phyloP scores from a whole-genome alignment of 2,329 filamentous ascomycete species.

The Cladobotryum protrusum region DNA sequence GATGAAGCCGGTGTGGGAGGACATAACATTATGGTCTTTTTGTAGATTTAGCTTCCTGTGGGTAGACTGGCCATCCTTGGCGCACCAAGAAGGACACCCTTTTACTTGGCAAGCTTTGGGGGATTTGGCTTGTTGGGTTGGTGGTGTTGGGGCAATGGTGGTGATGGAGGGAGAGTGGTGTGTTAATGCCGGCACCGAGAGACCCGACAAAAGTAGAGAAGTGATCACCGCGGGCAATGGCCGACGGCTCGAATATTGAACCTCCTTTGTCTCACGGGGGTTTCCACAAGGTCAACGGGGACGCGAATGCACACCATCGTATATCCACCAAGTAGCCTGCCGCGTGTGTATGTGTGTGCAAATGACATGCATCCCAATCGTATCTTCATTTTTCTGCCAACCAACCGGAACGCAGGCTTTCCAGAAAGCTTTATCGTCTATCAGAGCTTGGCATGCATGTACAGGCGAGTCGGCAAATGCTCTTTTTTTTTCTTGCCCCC shows the following conservation, averaged over 20 bases:
- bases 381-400: background rate
- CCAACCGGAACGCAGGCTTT: background rate
- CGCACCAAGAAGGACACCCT: too few relatives aligned
- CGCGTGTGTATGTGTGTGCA: too few relatives aligned
- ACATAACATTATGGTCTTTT: too few relatives aligned
- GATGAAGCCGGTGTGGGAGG: too few relatives aligned
- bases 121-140: background rate
- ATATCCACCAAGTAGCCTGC: too few relatives aligned
- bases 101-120: too few relatives aligned
- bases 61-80: too few relatives aligned
- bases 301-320: too few relatives aligned
- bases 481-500: background rate
- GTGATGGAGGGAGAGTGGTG: background rate
- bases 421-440: background rate
- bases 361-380: background rate
- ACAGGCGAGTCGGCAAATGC: background rate
- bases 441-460: background rate
- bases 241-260: background rate
- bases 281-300: background rate
- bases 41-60: too few relatives aligned
- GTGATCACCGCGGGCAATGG: background rate
- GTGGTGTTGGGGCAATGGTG: too few relatives aligned
- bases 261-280: background rate
- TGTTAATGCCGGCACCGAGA: background rate
- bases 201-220: background rate